Conservation (phyloP, 768 basidiomycete genomes). For the Agrocybe pediades region DNA sequence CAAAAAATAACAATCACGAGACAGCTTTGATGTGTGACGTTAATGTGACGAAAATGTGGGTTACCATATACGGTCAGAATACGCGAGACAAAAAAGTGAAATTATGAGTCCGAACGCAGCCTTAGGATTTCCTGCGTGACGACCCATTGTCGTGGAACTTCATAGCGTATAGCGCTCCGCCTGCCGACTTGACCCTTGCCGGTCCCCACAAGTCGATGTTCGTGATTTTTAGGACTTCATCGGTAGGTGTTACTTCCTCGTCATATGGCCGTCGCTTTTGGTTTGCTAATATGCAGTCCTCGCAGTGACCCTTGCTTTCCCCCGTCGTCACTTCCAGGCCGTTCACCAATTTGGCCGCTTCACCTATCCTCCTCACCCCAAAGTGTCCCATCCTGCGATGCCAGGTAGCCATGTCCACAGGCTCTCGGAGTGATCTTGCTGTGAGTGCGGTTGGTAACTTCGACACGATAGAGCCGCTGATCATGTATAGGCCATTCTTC, state of each 20-base stretch:
- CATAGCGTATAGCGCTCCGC: constrained; percentile 25
- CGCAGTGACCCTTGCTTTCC: constrained; percentile 13
- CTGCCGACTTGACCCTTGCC: constrained; percentile 9
- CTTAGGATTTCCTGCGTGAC: constrained; percentile 6
- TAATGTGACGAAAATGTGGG: no score
- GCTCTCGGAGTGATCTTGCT: no score
- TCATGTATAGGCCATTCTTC: no score
- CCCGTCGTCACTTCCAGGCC: constrained; percentile 18
- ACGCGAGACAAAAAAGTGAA: no score
- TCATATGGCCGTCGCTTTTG: constrained; percentile 23
- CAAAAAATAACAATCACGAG: no score
- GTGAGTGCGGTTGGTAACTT: no score
- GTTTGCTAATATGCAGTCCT: constrained; percentile 27
- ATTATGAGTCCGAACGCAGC: no score
- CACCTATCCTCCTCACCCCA: constrained; percentile 2
- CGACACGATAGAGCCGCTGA: no score
- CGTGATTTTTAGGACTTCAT: constrained; percentile 17
- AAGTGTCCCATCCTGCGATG: constrained; percentile 27
- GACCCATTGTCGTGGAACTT: constrained; percentile 21
- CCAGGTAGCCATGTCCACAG: no score
- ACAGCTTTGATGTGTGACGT: no score
- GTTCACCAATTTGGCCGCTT: constrained; percentile 14
- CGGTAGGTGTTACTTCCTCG: constrained; percentile 14
- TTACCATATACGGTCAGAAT: no score
- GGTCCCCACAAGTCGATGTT: constrained; percentile 29